These are phyloP conservation scores for Parastagonospora avenae DNA, from an alignment of 2,329 filamentous ascomycete species.

Conservation along the genomic window DNA sequence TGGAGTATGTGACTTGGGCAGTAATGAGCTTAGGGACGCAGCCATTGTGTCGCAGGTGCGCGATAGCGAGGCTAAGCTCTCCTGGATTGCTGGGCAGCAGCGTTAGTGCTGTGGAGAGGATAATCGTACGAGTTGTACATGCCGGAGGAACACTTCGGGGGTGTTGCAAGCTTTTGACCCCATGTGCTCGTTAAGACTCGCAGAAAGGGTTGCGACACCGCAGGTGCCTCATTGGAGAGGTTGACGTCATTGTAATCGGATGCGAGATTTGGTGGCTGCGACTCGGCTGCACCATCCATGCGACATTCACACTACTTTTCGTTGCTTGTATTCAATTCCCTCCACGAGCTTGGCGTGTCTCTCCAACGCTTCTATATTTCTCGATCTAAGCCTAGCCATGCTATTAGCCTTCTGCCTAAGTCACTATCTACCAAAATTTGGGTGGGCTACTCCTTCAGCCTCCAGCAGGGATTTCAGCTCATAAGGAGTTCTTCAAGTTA, in stretches of 20 bases:
- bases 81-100: slow-evolving; percentile 7
- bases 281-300: not conserved
- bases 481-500: too few species aligned
- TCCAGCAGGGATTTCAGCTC: too few species aligned
- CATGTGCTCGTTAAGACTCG: not conserved
- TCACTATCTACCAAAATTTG: too few species aligned
- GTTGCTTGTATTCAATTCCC: not conserved
- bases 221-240: not conserved
- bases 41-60: slow-evolving; percentile 10
- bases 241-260: slow-evolving; percentile 1
- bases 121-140: slow-evolving; percentile 32
- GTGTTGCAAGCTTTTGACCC: slow-evolving; percentile 16
- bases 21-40: slow-evolving; percentile 10
- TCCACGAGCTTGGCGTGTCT: too few species aligned
- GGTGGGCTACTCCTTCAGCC: too few species aligned
- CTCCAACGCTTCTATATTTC: too few species aligned
- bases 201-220: slow-evolving; percentile 3
- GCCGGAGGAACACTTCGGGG: slow-evolving; percentile 5
- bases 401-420: too few species aligned
- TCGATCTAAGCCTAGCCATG: too few species aligned
- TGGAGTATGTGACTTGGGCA: slow-evolving; percentile 11
- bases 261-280: slow-evolving; percentile 1
- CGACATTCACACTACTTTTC: not conserved
- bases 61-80: slow-evolving; percentile 8
- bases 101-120: slow-evolving; percentile 6